Evolutionary conservation across 306 rosid genomes (phyloP).

Genomic region (Quercus berberidifolia): DNA sequence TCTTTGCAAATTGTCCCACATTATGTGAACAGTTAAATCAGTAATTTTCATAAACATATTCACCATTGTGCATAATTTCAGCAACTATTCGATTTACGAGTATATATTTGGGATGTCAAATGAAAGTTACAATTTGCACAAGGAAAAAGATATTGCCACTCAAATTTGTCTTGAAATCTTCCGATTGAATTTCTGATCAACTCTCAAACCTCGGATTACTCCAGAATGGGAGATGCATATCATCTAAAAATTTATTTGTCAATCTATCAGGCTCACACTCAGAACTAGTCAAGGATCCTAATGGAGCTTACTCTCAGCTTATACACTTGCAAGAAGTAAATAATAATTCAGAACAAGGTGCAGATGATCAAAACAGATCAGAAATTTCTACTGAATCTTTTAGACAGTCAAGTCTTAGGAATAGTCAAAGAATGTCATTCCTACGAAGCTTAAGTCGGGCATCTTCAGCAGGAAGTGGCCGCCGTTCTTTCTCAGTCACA

Average conservation of each 20-base stretch:
- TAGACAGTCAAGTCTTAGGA: slow-evolving; percentile 5
- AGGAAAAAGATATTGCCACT: neutral
- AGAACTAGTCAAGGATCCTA: slow-evolving; percentile 49
- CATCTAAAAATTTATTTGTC: neutral
- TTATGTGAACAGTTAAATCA: neutral
- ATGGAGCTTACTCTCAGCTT: slow-evolving; percentile 67
- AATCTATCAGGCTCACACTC: slow-evolving; percentile 51
- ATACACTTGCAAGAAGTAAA: slow-evolving; percentile 52
- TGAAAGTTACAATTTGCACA: neutral
- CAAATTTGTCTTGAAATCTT: neutral
- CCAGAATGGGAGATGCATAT: neutral
- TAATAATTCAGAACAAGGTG: slow-evolving; percentile 2
- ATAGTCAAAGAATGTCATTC: slow-evolving; percentile 16
- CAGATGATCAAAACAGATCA: neutral
- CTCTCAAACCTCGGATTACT: neutral
- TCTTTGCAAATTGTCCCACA: neutral
- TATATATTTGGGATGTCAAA: neutral
- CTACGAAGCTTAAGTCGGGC: slow-evolving; percentile 15
- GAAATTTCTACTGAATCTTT: neutral
- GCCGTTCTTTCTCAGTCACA: slow-evolving; percentile 2
- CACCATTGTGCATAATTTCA: too few species aligned
- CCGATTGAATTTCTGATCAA: neutral
- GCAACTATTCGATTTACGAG: neutral
- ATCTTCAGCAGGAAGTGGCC: slow-evolving; percentile 2
- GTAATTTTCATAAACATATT: neutral